Evolutionary conservation across 495 filamentous ascomycete species (phyloP).

Genomic region (Chlorociboria aeruginascens): DNA sequence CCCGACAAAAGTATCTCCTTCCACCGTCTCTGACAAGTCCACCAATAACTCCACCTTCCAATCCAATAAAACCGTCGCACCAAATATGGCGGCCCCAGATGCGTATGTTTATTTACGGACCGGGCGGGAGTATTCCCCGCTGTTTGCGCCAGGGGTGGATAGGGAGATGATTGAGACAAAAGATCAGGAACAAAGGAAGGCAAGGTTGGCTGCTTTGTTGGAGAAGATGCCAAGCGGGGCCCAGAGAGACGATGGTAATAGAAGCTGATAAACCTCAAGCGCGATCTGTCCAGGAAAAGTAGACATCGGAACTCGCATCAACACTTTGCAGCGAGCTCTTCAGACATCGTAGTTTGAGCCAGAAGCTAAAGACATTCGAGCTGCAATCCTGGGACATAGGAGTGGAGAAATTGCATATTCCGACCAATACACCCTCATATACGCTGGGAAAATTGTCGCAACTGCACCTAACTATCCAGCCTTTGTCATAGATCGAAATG

Average conservation of each 20-base stretch:
- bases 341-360: constrained; percentile 24
- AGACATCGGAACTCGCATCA: constrained; percentile 23
- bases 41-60: too few species aligned
- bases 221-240: too few species aligned
- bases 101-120: too few species aligned
- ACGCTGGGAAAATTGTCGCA: constrained; percentile 33
- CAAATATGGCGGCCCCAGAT: too few species aligned
- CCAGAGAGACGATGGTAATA: not conserved
- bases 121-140: too few species aligned
- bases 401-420: constrained; percentile 29
- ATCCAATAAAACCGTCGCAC: too few species aligned
- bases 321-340: constrained; percentile 22
- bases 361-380: constrained; percentile 31
- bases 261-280: not conserved
- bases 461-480: constrained; percentile 23
- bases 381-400: constrained; percentile 31
- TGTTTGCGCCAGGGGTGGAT: too few species aligned
- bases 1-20: too few species aligned
- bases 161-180: too few species aligned
- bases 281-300: constrained; percentile 16
- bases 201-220: too few species aligned
- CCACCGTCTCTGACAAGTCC: too few species aligned
- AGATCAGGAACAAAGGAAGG: too few species aligned
- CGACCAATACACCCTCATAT: constrained; percentile 30
- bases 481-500: constrained; percentile 26